A percentile compares a stretch with the other conserved stretches of the same genome.
These are phyloP conservation scores for Pneumocystis jirovecii DNA, from an alignment of 1,139 yeast genomes.

Conservation along the genomic window DNA sequence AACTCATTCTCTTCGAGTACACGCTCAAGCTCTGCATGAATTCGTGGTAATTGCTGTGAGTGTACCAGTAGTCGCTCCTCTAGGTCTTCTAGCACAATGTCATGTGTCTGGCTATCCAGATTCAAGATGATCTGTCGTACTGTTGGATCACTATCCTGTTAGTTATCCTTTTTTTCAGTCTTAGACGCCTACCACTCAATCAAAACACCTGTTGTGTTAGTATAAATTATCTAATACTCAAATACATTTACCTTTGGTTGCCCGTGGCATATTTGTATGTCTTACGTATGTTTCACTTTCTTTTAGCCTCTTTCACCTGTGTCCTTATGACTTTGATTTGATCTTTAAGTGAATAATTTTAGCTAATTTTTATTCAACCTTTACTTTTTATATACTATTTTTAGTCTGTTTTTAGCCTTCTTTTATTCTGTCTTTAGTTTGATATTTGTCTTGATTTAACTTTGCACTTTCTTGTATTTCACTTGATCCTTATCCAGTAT, in stretches of 20 bases:
- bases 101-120: slow-evolving; percentile 10
- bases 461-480: too few species aligned
- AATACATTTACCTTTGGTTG: neutral
- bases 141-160: slow-evolving; percentile 6
- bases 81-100: slow-evolving; percentile 6
- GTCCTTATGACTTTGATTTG: too few species aligned
- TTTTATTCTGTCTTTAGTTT: too few species aligned
- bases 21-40: neutral
- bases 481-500: too few species aligned
- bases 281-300: too few species aligned
- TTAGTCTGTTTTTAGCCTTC: too few species aligned
- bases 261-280: neutral
- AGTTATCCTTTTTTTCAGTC: neutral
- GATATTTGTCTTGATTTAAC: too few species aligned
- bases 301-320: too few species aligned
- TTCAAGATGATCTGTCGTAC: slow-evolving; percentile 9
- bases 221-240: too few species aligned
- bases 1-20: neutral
- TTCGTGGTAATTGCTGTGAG: neutral
- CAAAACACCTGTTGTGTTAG: neutral
- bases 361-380: too few species aligned
- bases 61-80: neutral
- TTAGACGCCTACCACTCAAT: neutral
- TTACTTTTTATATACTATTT: too few species aligned
- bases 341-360: too few species aligned